Evolutionary conservation across 306 rosid genomes (phyloP).

Genomic region (Cercis canadensis): DNA sequence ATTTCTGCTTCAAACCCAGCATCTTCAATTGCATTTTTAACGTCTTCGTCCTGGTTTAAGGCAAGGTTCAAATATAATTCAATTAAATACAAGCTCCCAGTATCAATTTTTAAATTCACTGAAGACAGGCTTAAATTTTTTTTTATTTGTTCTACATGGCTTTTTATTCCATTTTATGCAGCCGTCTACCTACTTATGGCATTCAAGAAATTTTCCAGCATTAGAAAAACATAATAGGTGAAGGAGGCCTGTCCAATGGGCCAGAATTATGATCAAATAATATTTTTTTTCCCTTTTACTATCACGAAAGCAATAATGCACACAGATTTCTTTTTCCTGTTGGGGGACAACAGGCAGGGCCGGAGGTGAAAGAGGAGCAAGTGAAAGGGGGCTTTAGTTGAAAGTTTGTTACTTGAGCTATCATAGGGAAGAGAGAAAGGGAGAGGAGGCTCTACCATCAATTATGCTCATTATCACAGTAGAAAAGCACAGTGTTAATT

Average conservation of each 20-base stretch:
- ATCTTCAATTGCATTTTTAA: constrained; percentile 90
- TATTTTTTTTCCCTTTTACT: too few relatives aligned
- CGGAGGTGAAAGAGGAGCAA: too few relatives aligned
- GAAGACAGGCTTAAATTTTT: constrained; percentile 15
- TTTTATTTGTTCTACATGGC: constrained; percentile 19
- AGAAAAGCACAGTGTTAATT: constrained; percentile 14
- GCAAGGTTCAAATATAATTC: constrained; percentile 34
- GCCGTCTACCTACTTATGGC: background rate
- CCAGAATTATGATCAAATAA: too few relatives aligned
- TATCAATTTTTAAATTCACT: constrained; percentile 6
- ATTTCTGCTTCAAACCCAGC: constrained; percentile 98
- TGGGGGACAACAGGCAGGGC: too few relatives aligned
- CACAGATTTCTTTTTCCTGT: too few relatives aligned
- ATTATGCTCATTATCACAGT: background rate
- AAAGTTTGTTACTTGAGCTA: constrained; percentile 12
- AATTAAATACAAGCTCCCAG: constrained; percentile 31
- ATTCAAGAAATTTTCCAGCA: constrained; percentile 17
- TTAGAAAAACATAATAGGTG: too few relatives aligned
- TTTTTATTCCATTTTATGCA: constrained; percentile 12
- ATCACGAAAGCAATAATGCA: too few relatives aligned
- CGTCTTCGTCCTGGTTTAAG: constrained; percentile 73
- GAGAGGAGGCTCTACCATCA: background rate
- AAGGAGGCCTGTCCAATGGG: too few relatives aligned
- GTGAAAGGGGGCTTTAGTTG: background rate
- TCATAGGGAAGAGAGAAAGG: background rate